These are phyloP conservation scores for Trichoderma parareesei DNA, from an alignment of 495 filamentous ascomycete species.

Conservation along the genomic window DNA sequence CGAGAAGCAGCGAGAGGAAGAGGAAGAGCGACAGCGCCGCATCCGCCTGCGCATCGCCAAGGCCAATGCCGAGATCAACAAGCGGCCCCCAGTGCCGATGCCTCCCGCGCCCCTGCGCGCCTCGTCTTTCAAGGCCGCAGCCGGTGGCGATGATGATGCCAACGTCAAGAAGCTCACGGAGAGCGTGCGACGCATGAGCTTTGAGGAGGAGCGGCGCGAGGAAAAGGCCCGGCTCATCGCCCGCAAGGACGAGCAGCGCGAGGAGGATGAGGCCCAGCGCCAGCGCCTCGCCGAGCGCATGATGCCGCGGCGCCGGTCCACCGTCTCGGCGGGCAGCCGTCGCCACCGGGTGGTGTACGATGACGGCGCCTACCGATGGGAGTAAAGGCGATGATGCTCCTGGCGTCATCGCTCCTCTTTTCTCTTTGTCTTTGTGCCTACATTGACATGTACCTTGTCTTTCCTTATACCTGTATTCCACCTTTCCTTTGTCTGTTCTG, in stretches of 20 bases:
- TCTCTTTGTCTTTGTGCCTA: background rate
- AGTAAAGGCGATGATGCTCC: background rate
- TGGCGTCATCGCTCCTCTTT: background rate
- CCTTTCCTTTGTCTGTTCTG: background rate
- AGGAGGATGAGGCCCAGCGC: slow-evolving; percentile 11
- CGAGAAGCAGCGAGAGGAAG: slow-evolving; percentile 3
- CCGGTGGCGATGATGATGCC: background rate
- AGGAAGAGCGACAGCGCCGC: slow-evolving; percentile 6
- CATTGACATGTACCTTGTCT: background rate
- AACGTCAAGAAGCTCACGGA: slow-evolving; percentile 11
- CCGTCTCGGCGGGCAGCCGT: slow-evolving; percentile 8
- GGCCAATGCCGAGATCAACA: slow-evolving; percentile 13
- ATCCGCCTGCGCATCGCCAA: slow-evolving; percentile 12
- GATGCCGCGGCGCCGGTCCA: slow-evolving; percentile 8
- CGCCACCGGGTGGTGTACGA: slow-evolving; percentile 12
- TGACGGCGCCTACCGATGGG: slow-evolving; percentile 9
- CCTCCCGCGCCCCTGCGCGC: slow-evolving; percentile 3
- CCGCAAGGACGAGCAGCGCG: background rate
- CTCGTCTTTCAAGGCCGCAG: background rate
- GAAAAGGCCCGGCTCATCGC: background rate
- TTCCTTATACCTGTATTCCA: background rate
- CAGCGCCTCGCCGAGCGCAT: slow-evolving; percentile 11
- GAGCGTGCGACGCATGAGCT: slow-evolving; percentile 2
- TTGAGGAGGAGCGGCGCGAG: slow-evolving; percentile 2
- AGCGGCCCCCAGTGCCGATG: slow-evolving; percentile 12